A percentile compares a stretch with the other conserved stretches of the same genome.
Conservation (phyloP, 306 rosid genomes). For the Cucurbita moschata region DNA sequence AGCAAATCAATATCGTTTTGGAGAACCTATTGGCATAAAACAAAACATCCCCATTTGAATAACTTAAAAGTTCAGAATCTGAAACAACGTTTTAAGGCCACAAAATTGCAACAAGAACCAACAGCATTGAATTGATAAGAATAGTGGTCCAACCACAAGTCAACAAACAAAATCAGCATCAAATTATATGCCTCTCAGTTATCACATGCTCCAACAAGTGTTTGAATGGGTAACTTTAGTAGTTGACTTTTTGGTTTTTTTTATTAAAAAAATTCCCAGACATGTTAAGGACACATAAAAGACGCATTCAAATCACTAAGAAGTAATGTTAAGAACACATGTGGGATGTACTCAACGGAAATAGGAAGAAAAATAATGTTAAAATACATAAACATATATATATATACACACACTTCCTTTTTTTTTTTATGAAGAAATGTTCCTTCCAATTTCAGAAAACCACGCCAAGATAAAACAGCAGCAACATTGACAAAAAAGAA, state of each 20-base stretch:
- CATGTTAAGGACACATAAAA: background rate
- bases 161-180: background rate
- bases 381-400: background rate
- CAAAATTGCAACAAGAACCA: background rate
- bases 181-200: too few relatives aligned
- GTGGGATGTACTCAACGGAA: background rate
- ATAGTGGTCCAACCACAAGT: background rate
- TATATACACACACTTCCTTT: too few relatives aligned
- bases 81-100: background rate
- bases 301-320: background rate
- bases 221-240: background rate
- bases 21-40: slow-evolving; percentile 19
- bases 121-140: background rate
- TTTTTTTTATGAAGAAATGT: too few relatives aligned
- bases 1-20: slow-evolving; percentile 42
- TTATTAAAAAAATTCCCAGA: background rate
- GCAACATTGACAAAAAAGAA: too few relatives aligned
- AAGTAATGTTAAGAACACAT: background rate
- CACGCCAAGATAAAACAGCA: background rate
- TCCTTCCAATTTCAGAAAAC: background rate
- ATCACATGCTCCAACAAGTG: background rate
- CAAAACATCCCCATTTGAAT: background rate
- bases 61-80: background rate
- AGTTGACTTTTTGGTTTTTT: background rate
- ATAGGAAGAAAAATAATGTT: background rate